A percentile compares a stretch with the other conserved stretches of the same genome.
Conservation (phyloP, 345 rosid genomes). For the Aegle marmelos region DNA sequence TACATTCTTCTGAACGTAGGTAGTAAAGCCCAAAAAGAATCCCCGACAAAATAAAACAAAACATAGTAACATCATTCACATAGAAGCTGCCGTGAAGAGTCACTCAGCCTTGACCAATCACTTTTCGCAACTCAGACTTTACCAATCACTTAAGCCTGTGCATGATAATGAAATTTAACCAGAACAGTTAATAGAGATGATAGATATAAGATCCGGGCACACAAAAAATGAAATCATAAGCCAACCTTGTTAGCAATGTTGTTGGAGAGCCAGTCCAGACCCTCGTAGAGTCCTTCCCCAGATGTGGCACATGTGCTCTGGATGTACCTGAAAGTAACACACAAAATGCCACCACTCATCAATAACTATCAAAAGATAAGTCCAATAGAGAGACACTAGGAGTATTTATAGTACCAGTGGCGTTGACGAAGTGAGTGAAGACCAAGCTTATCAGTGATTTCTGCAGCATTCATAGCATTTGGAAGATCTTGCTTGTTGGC, state of each 20-base stretch:
- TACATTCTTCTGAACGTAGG: slow-evolving; percentile 19
- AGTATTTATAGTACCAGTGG: slow-evolving; percentile 45
- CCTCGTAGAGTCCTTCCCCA: slow-evolving; percentile 80
- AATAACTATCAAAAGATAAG: background rate
- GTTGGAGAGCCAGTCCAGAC: slow-evolving; percentile 82
- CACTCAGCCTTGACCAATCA: background rate
- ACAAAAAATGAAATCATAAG: background rate
- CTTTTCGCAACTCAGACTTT: background rate
- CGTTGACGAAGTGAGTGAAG: slow-evolving; percentile 84
- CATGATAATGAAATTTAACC: background rate
- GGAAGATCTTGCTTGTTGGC: slow-evolving; percentile 92
- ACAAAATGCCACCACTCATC: background rate
- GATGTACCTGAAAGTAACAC: slow-evolving; percentile 55
- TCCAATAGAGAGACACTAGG: too few species aligned
- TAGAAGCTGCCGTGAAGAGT: background rate
- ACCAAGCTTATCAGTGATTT: slow-evolving; percentile 81
- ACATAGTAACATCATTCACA: slow-evolving; percentile 13
- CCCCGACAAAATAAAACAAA: background rate
- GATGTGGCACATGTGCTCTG: slow-evolving; percentile 82
- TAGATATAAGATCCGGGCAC: background rate
- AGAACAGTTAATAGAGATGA: background rate
- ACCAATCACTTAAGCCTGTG: slow-evolving; percentile 23
- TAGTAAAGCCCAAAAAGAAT: slow-evolving; percentile 10
- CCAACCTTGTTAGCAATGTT: slow-evolving; percentile 67
- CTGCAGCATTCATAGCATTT: slow-evolving; percentile 86